Evolutionary conservation across 305 asterid species (phyloP), one percentile per base, ranked within the genome.

Genomic region (Solanum hybrid): DNA sequence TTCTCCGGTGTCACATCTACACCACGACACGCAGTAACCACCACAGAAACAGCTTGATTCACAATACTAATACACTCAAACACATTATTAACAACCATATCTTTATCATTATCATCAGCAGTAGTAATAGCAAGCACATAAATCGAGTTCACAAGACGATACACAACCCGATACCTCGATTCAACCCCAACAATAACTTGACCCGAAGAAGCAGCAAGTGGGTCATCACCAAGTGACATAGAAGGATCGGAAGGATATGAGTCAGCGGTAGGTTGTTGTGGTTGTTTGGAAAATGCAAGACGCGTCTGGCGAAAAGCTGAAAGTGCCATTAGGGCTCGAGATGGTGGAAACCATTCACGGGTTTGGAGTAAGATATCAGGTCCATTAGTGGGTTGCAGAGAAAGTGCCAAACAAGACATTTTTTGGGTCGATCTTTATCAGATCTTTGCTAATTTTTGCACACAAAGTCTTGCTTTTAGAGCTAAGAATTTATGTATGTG

Each of bases 271-370:
- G 94, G 22, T n/a, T 76, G 85, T 29, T 81, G 91, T 11, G 88
- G 91, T 32, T 89, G 91, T 89, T 94, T 94, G 76, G 98, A 88
- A 80, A 95, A 95, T 34, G 98, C 91, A 26, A 91, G 91, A 66
- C 99, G 98, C 71, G 98, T 96, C 8, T 94, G 93, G 84, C 98
- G 96, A 89, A 96, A 96, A 69, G 97, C 91, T 89, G 99, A 95
- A 26, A 96, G 97, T 81, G 99, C 98, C 92, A 94, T 94, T 19
- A 96, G 95, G 26, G 99, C 99, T 26, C 99, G 97, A 12, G 98
- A 94, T 77, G 99, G 99, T 13, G 99, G 99, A 78, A 95, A 95
- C 99, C 99, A 96, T 89, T 96, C 99, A 14, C 99, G 97, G 86
- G 98, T 95, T 90, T 96, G 99, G 93, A 96, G 99, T 78, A 96